Evolutionary conservation across 495 filamentous ascomycete genomes (phyloP).

Genomic region (Trichoderma gamsii): DNA sequence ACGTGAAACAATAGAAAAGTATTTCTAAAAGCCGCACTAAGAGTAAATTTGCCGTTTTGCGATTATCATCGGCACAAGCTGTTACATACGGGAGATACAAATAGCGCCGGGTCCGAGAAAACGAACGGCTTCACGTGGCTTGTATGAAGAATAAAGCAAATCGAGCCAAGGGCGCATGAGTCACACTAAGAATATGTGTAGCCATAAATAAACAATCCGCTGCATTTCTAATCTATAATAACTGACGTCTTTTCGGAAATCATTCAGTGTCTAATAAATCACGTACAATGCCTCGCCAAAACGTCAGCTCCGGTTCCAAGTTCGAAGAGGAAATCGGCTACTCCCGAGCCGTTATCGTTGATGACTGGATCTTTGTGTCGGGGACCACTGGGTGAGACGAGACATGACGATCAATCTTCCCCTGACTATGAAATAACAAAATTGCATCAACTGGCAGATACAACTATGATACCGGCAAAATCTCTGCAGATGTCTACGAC

Average conservation of each 20-base stretch:
- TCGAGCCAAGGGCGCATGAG: no score
- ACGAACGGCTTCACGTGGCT: neutral
- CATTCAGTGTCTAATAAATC: neutral
- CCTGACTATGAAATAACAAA: neutral
- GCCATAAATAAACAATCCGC: no score
- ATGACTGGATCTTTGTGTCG: conserved; percentile 35
- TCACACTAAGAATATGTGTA: no score
- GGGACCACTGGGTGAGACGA: conserved; percentile 34
- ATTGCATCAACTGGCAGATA: conserved; percentile 23
- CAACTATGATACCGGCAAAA: conserved; percentile 31
- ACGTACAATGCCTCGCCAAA: conserved; percentile 20
- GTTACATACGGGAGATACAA: neutral
- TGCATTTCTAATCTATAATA: neutral
- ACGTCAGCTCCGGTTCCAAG: conserved; percentile 34
- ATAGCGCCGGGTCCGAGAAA: neutral
- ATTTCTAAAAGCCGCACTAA: no score
- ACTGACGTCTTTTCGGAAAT: neutral
- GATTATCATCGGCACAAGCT: no score
- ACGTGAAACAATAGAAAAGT: neutral
- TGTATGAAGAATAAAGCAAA: no score
- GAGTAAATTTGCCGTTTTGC: no score
- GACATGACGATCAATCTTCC: neutral
- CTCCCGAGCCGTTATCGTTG: conserved; percentile 35
- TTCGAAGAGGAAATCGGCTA: conserved; percentile 40
- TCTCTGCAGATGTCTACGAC: conserved; percentile 28